Evolutionary conservation across 208 protist genomes (phyloP), one percentile per base, ranked within the genome.

Genomic region (Leptomonas seymouri): DNA sequence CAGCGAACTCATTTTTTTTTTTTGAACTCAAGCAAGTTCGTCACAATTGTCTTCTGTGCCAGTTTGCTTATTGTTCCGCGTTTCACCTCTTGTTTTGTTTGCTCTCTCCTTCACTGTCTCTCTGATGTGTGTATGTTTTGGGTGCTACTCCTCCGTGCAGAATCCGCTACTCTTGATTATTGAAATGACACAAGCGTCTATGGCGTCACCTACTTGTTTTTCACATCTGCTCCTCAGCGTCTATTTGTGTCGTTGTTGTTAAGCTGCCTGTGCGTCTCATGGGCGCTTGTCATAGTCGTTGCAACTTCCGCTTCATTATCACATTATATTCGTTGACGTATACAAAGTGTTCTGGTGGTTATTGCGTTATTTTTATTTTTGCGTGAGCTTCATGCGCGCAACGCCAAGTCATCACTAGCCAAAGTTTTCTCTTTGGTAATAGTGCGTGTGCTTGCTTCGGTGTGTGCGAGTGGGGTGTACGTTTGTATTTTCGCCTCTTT

Each of bases 1-100:
- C n/a, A n/a, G n/a, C n/a, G n/a, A n/a, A n/a, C 30, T 71, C 54
- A 55, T 61, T 20, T 8, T 12, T 30, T 12, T 57, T 56, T 74
- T 41, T 12, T 36, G 39, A 14, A 44, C 14, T 14, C 14, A 7
- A 16, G 39, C 11, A 16, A 14, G 11, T 44, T 44, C 14, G 39
- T 44, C 11, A 44, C 39, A 16, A 16, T 44, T 16, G 11, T 44
- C 14, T 44, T 44, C 14, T 44, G 39, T 44, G 39, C 11, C 39
- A 7, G 11, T 44, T 44, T 44, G 39, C 14, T 44, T 44, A 16
- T 14, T 44, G 14, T 16, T 44, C 14, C 7, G 39, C 11, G 14
- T 44, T 7, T 44, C 14, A 7, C 14, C 39, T 14, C 39, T 14
- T 44, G 11, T 44, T 44, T 44, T 14, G 14, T 14, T 44, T 14